These are phyloP conservation scores for Haematococcus lacustris DNA, from an alignment of 139 green algal species.

Conservation along the genomic window DNA sequence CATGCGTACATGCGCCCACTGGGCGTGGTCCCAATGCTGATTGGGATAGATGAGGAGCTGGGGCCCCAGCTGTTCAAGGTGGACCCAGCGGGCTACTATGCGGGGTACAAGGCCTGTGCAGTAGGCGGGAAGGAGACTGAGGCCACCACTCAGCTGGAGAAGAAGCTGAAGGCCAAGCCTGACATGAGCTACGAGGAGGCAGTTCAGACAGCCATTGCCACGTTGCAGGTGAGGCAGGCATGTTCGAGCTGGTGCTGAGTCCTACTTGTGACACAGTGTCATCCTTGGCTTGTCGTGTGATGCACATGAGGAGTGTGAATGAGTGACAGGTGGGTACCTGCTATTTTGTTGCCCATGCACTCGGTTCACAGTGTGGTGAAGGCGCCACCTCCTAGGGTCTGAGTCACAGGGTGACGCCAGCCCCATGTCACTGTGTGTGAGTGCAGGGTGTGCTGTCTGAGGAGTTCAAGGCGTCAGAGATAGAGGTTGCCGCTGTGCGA, in stretches of 20 bases:
- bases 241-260: too few relatives aligned
- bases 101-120: slow-evolving; percentile 87
- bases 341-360: too few relatives aligned
- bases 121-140: slow-evolving; percentile 94
- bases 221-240: slow-evolving; percentile 69
- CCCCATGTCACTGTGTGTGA: too few relatives aligned
- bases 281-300: too few relatives aligned
- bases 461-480: slow-evolving; percentile 92
- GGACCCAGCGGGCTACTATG: slow-evolving; percentile 95
- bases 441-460: slow-evolving; percentile 87
- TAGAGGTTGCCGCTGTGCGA: slow-evolving; percentile 76
- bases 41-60: slow-evolving; percentile 90
- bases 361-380: too few relatives aligned
- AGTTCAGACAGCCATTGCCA: slow-evolving; percentile 74
- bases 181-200: slow-evolving; percentile 60
- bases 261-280: too few relatives aligned
- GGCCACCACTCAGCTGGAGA: slow-evolving; percentile 92
- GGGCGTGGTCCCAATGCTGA: slow-evolving; percentile 81
- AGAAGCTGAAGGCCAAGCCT: slow-evolving; percentile 76
- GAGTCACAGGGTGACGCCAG: too few relatives aligned
- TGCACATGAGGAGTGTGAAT: too few relatives aligned
- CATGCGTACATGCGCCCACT: slow-evolving; percentile 87
- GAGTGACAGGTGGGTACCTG: too few relatives aligned
- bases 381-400: too few relatives aligned
- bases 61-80: slow-evolving; percentile 95